Base-by-base conservation (phyloP, 2,329 filamentous ascomycete genomes). In the Pseudogymnoascus sp. region DNA sequence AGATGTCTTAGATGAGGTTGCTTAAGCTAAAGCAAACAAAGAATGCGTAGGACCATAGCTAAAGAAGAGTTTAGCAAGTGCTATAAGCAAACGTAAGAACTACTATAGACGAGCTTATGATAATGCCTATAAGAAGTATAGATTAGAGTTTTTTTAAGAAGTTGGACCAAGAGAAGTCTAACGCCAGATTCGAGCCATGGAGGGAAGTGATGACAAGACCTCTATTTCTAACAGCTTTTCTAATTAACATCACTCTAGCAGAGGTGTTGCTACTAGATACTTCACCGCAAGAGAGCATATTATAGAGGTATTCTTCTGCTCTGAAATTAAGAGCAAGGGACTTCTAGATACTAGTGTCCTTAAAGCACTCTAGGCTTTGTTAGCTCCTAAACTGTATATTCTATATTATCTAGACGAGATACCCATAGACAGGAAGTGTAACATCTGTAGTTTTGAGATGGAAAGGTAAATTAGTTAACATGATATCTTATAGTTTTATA, bases 221-320 rank as follows among this genome's bases (percentile, higher is more conserved):
- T 57, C 51, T 57, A 57, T 57, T 57, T 16, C 51, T 57, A 11
- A 57, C 23, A 57, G 51, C 23, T 57, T 57, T 57, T 57, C 51
- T 13, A 11, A 57, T 57, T 13, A 4, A 57, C 51, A 57, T 13
- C 23, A 57, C 51, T 31, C 51, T 57, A 57, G 51, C 23, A 57
- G 23, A 28, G 51, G 51, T 57, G 23, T 57, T 57, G 23, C 51
- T 57, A 13, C 51, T 4, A 11, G 51, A 57, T 57, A 57, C 51
- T 57, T 57, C 51, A 6, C 51, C 23, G 11, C 23, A 57, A 57
- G 51, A 57, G 51, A 57, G 51, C 23, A 57, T 57, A 57, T 57
- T 57, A 13, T 13, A 57, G 23, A 57, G 51, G 51, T 28, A 57
- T 57, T 57, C 51, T 57, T 57, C 51, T 11, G 23, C 23, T 31